Conservation (phyloP, 208 protist species). For the Spongospora subterranea region DNA sequence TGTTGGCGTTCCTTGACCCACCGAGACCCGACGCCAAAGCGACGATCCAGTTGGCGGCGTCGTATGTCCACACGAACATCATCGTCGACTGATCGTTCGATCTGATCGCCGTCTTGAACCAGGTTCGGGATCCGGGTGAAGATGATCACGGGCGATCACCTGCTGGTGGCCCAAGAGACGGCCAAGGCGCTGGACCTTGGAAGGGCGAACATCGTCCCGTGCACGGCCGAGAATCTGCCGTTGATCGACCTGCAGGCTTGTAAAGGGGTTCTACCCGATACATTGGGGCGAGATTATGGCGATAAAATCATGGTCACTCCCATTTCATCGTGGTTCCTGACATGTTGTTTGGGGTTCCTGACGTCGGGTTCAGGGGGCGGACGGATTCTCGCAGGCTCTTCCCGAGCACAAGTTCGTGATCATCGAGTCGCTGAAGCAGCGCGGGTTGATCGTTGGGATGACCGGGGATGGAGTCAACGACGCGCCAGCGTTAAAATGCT, state of each 20-base stretch:
- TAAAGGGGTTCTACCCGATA: neutral
- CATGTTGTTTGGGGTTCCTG: neutral
- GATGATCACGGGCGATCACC: conserved; percentile 71
- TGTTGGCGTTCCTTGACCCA: conserved; percentile 61
- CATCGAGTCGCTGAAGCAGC: conserved; percentile 60
- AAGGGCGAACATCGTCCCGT: conserved; percentile 15
- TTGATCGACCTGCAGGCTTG: conserved; percentile 36
- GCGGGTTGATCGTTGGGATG: conserved; percentile 82
- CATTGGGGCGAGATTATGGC: neutral
- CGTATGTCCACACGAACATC: neutral
- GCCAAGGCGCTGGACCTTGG: conserved; percentile 44
- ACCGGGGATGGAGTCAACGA: conserved; percentile 96
- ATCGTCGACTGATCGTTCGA: neutral
- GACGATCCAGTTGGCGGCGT: conserved; percentile 45
- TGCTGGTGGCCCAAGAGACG: conserved; percentile 64
- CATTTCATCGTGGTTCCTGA: neutral
- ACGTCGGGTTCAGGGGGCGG: no score
- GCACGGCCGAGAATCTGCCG: conserved; percentile 22
- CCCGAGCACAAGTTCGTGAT: conserved; percentile 65
- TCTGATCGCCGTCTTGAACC: no score
- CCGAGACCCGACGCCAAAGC: conserved; percentile 51
- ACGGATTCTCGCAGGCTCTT: conserved; percentile 60
- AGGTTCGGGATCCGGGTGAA: conserved; percentile 59
- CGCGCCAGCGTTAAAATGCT: conserved; percentile 89
- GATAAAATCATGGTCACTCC: neutral